These are phyloP conservation scores for Senna siamea DNA, from an alignment of 306 rosid genomes.

Conservation along the genomic window DNA sequence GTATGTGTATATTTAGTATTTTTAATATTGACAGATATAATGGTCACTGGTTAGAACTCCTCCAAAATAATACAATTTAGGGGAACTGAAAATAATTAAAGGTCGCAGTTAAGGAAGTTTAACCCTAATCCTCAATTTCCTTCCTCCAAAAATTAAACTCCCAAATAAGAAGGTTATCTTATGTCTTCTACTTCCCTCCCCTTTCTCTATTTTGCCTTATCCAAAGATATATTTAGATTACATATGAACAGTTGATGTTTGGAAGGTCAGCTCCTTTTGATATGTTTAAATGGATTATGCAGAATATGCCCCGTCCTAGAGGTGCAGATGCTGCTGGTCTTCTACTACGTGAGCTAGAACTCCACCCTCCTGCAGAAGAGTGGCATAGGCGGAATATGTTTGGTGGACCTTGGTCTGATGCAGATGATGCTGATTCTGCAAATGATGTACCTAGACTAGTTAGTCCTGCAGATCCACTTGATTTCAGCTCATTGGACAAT, in stretches of 20 bases:
- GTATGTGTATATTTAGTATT: no score
- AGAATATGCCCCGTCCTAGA: slow-evolving; percentile 97
- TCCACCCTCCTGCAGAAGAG: slow-evolving; percentile 97
- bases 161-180: no score
- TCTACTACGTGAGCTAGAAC: slow-evolving; percentile 91
- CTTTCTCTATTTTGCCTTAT: no score
- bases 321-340: slow-evolving; percentile 96
- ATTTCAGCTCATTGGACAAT: slow-evolving; percentile 65
- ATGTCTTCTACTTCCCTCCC: no score
- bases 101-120: no score
- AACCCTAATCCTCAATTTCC: no score
- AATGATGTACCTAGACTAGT: slow-evolving; percentile 66
- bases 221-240: no score
- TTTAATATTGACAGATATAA: no score
- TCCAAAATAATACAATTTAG: no score
- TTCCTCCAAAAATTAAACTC: no score
- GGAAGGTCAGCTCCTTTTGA: not conserved
- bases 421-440: slow-evolving; percentile 58
- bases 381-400: slow-evolving; percentile 91
- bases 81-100: no score
- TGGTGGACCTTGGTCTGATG: slow-evolving; percentile 88
- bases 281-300: slow-evolving; percentile 11
- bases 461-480: slow-evolving; percentile 60
- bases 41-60: no score
- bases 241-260: not conserved